A percentile compares a stretch with the other conserved stretches of the same genome.
phyloP scores from a whole-genome alignment of 179 eudicot genomes.

The Corrigiola litoralis region DNA sequence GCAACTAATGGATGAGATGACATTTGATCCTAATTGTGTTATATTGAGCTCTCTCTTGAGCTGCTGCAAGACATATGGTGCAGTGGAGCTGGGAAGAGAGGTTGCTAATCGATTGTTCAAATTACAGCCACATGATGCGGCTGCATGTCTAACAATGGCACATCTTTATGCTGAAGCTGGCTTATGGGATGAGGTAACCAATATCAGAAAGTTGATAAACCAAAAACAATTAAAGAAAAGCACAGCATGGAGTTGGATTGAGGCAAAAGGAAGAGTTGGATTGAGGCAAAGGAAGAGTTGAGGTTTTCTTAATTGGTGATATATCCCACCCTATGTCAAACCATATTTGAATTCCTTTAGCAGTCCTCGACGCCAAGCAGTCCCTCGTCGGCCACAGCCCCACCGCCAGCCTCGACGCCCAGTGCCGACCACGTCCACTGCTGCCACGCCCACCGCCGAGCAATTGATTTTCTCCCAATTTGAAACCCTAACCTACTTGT shows the following conservation, averaged over 20 bases:
- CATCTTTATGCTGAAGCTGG: constrained; percentile 36
- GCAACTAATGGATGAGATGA: constrained; percentile 37
- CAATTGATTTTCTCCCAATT: too few relatives aligned
- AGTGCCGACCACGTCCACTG: too few relatives aligned
- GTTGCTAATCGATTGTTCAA: constrained; percentile 27
- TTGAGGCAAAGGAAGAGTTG: constrained; percentile 27
- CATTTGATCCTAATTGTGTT: constrained; percentile 34
- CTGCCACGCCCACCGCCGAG: too few relatives aligned
- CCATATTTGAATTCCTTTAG: background rate
- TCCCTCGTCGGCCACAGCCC: too few relatives aligned
- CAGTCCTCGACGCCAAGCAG: too few relatives aligned
- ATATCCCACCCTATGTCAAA: background rate
- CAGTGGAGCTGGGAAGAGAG: constrained; percentile 31
- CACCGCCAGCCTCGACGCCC: too few relatives aligned
- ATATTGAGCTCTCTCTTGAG: constrained; percentile 42
- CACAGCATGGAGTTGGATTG: constrained; percentile 46
- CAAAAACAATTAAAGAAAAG: constrained; percentile 23
- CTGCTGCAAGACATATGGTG: constrained; percentile 41
- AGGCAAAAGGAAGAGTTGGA: constrained; percentile 22
- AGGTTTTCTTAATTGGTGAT: constrained; percentile 14
- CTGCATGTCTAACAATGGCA: constrained; percentile 32
- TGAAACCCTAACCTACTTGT: too few relatives aligned
- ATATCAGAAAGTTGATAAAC: constrained; percentile 32
- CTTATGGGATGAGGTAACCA: constrained; percentile 31
- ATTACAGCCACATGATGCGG: constrained; percentile 31